A percentile compares a stretch with the other conserved stretches of the same genome.
phyloP scores from a whole-genome alignment of 169 alveolate genomes.

The Cryptosporidium sp. region DNA sequence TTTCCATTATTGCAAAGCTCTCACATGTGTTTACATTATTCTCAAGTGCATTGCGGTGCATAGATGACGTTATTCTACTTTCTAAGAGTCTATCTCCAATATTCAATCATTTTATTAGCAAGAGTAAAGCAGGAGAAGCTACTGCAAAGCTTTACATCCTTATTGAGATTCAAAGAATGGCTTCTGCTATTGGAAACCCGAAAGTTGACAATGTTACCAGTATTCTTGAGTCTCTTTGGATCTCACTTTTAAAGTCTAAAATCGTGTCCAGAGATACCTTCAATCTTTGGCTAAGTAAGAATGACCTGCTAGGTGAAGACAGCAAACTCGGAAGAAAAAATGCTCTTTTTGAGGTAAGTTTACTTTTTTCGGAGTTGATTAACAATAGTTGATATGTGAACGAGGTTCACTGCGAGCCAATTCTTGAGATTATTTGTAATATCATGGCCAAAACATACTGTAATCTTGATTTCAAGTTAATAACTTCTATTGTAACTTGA shows the following conservation, averaged over 20 bases:
- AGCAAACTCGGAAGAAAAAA: conserved; percentile 69
- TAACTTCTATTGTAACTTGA: background rate
- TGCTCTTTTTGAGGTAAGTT: conserved; percentile 75
- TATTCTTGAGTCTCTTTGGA: conserved; percentile 56
- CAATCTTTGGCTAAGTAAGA: conserved; percentile 47
- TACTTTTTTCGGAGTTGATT: background rate
- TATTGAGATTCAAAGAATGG: conserved; percentile 68
- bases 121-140: conserved; percentile 24
- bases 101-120: conserved; percentile 18
- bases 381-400: background rate
- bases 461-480: background rate
- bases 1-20: conserved; percentile 17
- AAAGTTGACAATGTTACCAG: conserved; percentile 56
- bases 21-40: conserved; percentile 29
- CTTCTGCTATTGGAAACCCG: conserved; percentile 45
- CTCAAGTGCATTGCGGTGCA: conserved; percentile 30
- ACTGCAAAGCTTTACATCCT: conserved; percentile 41
- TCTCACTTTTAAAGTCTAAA: conserved; percentile 25
- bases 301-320: conserved; percentile 28
- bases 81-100: conserved; percentile 25
- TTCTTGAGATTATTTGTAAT: background rate
- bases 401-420: background rate
- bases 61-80: conserved; percentile 18
- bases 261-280: conserved; percentile 9
- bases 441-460: conserved; percentile 3